Evolutionary conservation across 2,329 filamentous ascomycete genomes (phyloP), one percentile per base, ranked within the genome.

Genomic region (Talaromyces albobiverticillius): DNA sequence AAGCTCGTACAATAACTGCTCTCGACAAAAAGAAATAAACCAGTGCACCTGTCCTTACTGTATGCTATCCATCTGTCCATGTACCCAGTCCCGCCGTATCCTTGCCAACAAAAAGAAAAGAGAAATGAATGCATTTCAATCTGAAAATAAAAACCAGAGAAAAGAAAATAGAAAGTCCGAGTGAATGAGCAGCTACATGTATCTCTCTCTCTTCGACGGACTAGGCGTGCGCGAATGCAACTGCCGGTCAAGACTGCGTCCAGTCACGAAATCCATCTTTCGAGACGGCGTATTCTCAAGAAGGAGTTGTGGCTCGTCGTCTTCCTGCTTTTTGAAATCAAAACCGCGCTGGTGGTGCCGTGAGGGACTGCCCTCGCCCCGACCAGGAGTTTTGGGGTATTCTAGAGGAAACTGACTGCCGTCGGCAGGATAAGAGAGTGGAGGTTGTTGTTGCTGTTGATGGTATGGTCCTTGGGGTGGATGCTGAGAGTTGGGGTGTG

Each of bases 201-300:
- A 49, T 41, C 51, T 40, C 38, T 54, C 55, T 26, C 55, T 62
- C 56, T 72, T 72, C 2, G 62, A 60, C 3, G 71, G 71, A 41
- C 54, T 56, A 14, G 71, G 71, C 2, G 67, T 71, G n/a, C 68
- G 68, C 46, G 68, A 55, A 41, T 70, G 66, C 10, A 59, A 59
- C 40, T 66, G 64, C 4, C 66, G 62, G 34, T 66, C 65, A 18
- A 65, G 68, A 43, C 59, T 67, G 38, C 66, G 65, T 36, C 65
- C 67, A 2, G 60, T 67, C 46, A 64, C 63, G 52, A 68, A 67
- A 25, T 65, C 63, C 57, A 67, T 65, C 2, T 59, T 57, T 11
- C 61, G 62, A 2, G 64, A 61, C 22, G 67, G 61, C 5, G 63
- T 60, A 32, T 67, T 62, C 22, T 71, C 67, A 2, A 72, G 59